phyloP scores from a whole-genome alignment of 2,329 filamentous ascomycete genomes.

The Hymenoscyphus salicellus region DNA sequence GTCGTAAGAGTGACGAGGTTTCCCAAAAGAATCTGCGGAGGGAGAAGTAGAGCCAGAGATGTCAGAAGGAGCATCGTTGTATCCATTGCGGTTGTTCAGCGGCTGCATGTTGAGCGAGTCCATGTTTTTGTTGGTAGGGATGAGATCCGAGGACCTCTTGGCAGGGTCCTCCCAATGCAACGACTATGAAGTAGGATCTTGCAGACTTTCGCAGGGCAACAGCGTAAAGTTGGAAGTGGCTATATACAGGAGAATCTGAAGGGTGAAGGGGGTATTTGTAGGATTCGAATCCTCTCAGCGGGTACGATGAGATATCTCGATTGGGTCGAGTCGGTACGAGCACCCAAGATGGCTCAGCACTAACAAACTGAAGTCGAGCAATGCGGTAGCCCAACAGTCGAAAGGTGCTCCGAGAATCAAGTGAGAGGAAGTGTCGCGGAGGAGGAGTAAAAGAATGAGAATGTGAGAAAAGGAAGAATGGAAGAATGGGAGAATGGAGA shows the following conservation, averaged over 20 bases:
- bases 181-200: neutral
- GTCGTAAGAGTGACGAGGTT: slow-evolving; percentile 13
- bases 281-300: neutral
- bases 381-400: neutral
- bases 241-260: neutral
- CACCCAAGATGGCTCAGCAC: neutral
- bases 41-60: slow-evolving; percentile 4
- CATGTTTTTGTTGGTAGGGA: slow-evolving; percentile 1
- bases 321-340: neutral
- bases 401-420: neutral
- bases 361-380: neutral
- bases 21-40: slow-evolving; percentile 5
- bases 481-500: neutral
- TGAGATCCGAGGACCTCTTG: neutral
- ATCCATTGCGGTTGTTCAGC: slow-evolving; percentile 8
- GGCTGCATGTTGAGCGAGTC: slow-evolving; percentile 6
- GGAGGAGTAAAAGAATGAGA: neutral
- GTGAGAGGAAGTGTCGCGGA: neutral
- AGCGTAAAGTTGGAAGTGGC: too few relatives aligned
- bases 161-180: slow-evolving; percentile 6
- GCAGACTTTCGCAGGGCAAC: neutral
- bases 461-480: neutral
- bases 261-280: neutral
- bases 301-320: neutral
- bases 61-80: slow-evolving; percentile 9